Percentiles rank a stretch among this genome's conserved stretches.
phyloP scores from a whole-genome alignment of 352 stramenopile species.

The Globisporangium parvum region DNA sequence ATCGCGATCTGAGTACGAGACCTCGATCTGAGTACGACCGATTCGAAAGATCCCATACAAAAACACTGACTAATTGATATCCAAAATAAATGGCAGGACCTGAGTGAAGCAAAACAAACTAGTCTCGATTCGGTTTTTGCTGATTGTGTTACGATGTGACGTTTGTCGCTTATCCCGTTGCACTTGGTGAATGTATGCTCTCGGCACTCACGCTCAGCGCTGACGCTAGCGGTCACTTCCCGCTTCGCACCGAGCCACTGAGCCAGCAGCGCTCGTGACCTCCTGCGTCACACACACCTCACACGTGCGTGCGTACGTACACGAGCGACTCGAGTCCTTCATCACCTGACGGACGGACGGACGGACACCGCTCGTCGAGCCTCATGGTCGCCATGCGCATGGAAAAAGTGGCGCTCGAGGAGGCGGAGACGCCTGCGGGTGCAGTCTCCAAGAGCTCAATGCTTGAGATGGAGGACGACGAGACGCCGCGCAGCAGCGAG shows the following conservation, averaged over 20 bases:
- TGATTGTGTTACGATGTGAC: background rate
- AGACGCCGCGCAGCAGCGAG: conserved; percentile 10
- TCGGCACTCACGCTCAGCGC: too few relatives aligned
- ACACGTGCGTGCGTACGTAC: background rate
- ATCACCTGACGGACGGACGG: too few relatives aligned
- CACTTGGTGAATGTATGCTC: background rate
- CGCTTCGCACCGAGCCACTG: background rate
- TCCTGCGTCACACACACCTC: background rate
- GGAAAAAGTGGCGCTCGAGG: conserved; percentile 18
- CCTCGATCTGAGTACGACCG: too few relatives aligned
- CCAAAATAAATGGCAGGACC: background rate
- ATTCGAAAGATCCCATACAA: too few relatives aligned
- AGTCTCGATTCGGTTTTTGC: background rate
- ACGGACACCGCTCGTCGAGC: too few relatives aligned
- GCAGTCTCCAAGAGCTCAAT: conserved; percentile 13
- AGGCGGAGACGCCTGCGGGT: conserved; percentile 14
- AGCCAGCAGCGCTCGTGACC: background rate
- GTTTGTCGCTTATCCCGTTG: background rate
- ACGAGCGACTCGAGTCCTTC: too few relatives aligned
- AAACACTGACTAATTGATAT: too few relatives aligned
- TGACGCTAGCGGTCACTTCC: background rate
- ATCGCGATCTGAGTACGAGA: too few relatives aligned
- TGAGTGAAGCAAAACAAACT: background rate
- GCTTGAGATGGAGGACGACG: conserved; percentile 16
- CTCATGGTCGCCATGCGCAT: conserved; percentile 13